These are phyloP conservation scores for Neurospora discreta DNA, from an alignment of 495 filamentous ascomycete species.

Conservation along the genomic window DNA sequence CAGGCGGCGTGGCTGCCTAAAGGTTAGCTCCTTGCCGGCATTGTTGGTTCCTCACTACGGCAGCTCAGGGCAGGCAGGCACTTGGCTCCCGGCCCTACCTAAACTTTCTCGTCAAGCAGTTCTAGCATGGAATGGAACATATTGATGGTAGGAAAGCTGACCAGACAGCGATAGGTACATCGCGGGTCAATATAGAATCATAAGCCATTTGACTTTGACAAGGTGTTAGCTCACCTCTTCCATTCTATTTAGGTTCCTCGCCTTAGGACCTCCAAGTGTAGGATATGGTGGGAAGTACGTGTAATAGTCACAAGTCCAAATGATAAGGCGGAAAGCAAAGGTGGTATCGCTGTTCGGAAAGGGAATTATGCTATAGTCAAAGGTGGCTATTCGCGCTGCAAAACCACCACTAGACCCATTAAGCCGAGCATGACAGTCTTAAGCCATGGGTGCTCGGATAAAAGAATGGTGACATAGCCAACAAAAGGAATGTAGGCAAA, in stretches of 20 bases:
- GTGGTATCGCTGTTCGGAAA: neutral
- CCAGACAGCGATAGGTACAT: neutral
- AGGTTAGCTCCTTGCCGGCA: neutral
- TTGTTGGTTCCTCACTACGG: neutral
- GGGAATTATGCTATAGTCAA: neutral
- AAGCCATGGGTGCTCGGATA: conserved; percentile 93
- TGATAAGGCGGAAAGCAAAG: neutral
- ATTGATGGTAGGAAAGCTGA: neutral
- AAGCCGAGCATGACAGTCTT: conserved; percentile 89
- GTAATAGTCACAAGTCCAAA: neutral
- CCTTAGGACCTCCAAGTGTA: neutral
- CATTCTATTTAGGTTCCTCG: neutral
- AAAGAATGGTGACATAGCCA: conserved; percentile 93
- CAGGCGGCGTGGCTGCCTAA: neutral
- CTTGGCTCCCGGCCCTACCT: neutral
- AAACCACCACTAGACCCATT: conserved; percentile 89
- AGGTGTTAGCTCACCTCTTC: neutral
- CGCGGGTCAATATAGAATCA: neutral
- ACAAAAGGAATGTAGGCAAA: conserved; percentile 91
- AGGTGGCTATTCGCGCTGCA: conserved; percentile 65
- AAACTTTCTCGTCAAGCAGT: neutral
- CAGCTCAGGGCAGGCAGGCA: neutral
- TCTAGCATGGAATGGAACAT: neutral
- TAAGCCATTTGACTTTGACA: neutral
- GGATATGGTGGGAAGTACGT: neutral